phyloP scores from a whole-genome alignment of 2,329 filamentous ascomycete genomes.

The Monilinia polystroma region DNA sequence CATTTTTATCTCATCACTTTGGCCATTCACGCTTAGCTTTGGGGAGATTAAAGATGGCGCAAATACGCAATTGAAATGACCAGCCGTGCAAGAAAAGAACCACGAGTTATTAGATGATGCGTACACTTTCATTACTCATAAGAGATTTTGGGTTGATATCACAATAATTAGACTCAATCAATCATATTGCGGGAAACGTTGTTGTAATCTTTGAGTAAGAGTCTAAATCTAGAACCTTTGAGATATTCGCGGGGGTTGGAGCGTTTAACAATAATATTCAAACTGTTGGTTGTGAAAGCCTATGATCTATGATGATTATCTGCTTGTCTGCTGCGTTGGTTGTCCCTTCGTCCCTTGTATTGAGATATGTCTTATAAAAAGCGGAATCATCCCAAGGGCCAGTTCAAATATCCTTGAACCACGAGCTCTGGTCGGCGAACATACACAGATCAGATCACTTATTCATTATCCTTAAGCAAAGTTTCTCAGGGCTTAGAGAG shows the following conservation, averaged over 20 bases:
- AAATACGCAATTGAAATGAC: slow-evolving; percentile 5
- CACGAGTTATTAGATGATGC: background rate
- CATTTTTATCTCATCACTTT: slow-evolving; percentile 13
- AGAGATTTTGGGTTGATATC: background rate
- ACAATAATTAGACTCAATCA: background rate
- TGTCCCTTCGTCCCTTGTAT: slow-evolving; percentile 3
- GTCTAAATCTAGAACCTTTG: background rate
- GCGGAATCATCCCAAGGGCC: slow-evolving; percentile 8
- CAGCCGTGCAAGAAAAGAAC: slow-evolving; percentile 1
- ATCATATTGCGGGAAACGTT: background rate
- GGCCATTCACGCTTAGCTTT: slow-evolving; percentile 12
- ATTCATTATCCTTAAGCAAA: background rate
- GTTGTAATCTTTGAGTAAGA: background rate
- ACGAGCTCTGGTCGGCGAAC: slow-evolving; percentile 22
- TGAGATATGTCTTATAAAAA: slow-evolving; percentile 14
- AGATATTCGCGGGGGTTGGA: background rate
- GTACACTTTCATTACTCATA: background rate
- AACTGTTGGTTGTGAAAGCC: background rate
- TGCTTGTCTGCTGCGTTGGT: slow-evolving; percentile 4
- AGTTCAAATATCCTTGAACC: slow-evolving; percentile 14
- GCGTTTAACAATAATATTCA: slow-evolving; percentile 7
- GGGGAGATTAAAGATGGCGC: slow-evolving; percentile 10
- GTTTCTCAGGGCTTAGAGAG: background rate
- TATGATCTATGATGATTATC: background rate
- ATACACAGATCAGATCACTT: background rate